Conservation (phyloP, 148 eudicot species). For the Vaccinium corymbosum region DNA sequence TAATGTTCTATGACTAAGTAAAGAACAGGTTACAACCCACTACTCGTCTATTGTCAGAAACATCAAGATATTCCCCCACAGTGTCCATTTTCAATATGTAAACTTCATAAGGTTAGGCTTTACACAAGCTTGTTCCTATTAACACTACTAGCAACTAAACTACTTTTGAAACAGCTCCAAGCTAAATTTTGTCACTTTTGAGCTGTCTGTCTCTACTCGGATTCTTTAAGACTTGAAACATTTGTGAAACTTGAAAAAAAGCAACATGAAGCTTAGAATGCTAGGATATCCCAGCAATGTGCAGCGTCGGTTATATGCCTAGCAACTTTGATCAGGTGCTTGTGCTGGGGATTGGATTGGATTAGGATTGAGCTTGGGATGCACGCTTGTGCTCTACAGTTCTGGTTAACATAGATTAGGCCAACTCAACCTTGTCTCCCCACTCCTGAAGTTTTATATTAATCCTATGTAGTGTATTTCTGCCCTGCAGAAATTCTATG, state of each 20-base stretch:
- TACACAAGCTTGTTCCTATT: neutral
- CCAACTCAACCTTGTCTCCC: conserved; percentile 2
- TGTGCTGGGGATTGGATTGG: conserved; percentile 4
- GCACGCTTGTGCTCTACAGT: neutral
- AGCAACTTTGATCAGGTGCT: neutral
- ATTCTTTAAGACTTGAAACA: neutral
- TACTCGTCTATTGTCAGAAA: neutral
- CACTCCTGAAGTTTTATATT: neutral
- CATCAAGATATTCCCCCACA: neutral
- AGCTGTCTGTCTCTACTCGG: neutral
- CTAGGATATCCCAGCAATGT: neutral
- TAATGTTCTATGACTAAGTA: neutral
- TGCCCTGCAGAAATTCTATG: neutral
- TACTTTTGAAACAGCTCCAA: neutral
- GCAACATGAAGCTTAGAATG: neutral
- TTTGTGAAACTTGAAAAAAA: neutral
- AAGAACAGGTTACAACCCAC: neutral
- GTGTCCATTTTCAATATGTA: too few relatives aligned
- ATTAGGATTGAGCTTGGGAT: conserved; percentile 1
- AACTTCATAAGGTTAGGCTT: too few relatives aligned
- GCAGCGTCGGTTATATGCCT: neutral
- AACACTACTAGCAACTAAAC: neutral
- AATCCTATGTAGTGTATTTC: neutral
- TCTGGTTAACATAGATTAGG: neutral
- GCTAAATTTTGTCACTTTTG: neutral